Conservation (phyloP, 148 eudicot genomes). For the Heliamphora exappendiculata region DNA sequence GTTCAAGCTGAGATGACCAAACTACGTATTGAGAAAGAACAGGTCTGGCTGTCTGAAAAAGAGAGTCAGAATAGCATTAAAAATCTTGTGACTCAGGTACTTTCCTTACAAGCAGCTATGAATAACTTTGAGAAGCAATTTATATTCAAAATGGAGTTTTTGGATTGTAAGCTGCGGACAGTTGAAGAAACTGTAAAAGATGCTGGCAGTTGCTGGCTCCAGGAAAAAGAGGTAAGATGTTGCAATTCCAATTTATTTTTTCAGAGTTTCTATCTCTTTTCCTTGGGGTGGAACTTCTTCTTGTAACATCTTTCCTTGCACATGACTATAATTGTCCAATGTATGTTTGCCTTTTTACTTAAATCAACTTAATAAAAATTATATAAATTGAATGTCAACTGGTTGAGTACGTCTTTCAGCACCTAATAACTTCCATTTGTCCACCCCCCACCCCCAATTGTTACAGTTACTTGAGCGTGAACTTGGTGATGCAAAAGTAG, state of each 20-base stretch:
- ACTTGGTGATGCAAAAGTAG: constrained; percentile 53
- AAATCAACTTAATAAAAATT: not conserved
- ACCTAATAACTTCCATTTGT: not conserved
- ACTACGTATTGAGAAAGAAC: constrained; percentile 46
- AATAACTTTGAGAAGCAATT: constrained; percentile 47
- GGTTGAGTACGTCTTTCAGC: not conserved
- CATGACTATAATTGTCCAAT: not conserved
- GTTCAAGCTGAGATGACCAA: constrained; percentile 52
- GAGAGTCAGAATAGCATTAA: constrained; percentile 35
- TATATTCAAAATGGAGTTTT: constrained; percentile 26
- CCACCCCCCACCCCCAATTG: not conserved
- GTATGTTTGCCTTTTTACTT: not conserved
- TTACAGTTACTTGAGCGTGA: constrained; percentile 59
- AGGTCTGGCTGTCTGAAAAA: constrained; percentile 39
- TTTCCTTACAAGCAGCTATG: constrained; percentile 42
- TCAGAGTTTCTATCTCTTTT: not conserved
- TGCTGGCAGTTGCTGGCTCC: constrained; percentile 39
- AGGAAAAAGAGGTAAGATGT: constrained; percentile 51
- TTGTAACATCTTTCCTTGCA: not conserved
- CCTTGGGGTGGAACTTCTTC: not conserved
- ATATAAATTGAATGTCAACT: not conserved
- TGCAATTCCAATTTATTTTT: not conserved
- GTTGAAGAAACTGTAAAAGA: constrained; percentile 40
- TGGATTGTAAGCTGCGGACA: constrained; percentile 47
- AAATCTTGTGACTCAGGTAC: constrained; percentile 33